Base-by-base conservation (phyloP, 2,329 filamentous ascomycete species). In the Calycina marina region DNA sequence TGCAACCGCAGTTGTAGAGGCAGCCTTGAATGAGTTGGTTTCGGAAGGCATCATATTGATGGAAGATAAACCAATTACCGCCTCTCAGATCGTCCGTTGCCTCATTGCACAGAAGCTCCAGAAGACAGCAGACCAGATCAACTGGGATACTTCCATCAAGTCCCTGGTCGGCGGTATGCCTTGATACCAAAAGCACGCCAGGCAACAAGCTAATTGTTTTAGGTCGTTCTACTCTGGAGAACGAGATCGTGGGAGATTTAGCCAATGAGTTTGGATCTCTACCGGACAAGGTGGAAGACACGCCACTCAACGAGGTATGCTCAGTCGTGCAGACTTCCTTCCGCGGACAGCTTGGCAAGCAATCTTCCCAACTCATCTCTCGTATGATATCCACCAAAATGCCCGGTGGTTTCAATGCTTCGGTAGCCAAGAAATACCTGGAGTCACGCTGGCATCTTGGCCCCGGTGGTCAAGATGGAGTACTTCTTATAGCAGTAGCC, bases 321-420 rank as follows among this genome's bases (percentile, higher is more conserved):
- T 84, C 82, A 33, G 67, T 90, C 5, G 93, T 98, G 80, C 90
- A 96, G 61, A 77, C 83, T 28, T 96, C 88, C n/a, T 98, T 96
- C 62, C 90, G 94, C 60, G 90, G 90, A 47, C 88, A 93, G 61
- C 74, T 98, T 40, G 90, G 90, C 57, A 98, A 98, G 62, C 86
- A 94, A 48, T 93, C 90, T 0, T 79, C 82, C 32, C 92, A 86
- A 2, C 71, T 98, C 35, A 79, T 98, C 55, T 90, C 90, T 30
- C 78, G 90, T 46, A 66, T 98, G 55, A 90, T 98, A 26, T 96
- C 90, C 2, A 94, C 90, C 18, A 98, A 98, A 63, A 98, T 98
- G 90, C 90, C 90, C 28, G 90, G 88, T 63, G 90, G 90, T 40
- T 98, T 98, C 72, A 98, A 96, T 57, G 96, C 94, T 56, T 96